phyloP scores from a whole-genome alignment of 805 yeast genomes.

The Saturnispora sekii region DNA sequence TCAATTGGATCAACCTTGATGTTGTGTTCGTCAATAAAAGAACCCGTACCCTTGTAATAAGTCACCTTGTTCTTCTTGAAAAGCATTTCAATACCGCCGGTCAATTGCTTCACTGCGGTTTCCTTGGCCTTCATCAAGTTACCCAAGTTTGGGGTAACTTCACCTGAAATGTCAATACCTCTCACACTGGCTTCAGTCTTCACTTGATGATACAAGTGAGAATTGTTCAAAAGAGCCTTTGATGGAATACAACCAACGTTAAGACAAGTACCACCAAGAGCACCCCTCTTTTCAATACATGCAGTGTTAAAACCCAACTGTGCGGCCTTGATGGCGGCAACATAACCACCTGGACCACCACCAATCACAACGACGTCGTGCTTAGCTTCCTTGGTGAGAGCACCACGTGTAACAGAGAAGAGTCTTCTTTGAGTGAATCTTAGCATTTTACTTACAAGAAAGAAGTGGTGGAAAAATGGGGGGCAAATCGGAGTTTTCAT shows the following conservation, averaged over 20 bases:
- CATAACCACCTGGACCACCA: constrained; percentile 99
- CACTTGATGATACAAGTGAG: constrained; percentile 85
- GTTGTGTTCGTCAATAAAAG: constrained; percentile 73
- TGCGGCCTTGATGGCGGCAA: constrained; percentile 98
- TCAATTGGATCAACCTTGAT: constrained; percentile 79
- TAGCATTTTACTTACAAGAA: constrained; percentile 19
- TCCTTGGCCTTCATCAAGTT: constrained; percentile 89
- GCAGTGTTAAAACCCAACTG: constrained; percentile 93
- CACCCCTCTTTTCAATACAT: constrained; percentile 94
- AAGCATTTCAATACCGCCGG: constrained; percentile 89
- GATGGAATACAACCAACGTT: constrained; percentile 99
- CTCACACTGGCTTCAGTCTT: constrained; percentile 73
- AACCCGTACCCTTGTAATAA: constrained; percentile 88
- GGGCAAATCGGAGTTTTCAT: background rate
- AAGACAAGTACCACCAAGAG: constrained; percentile 95
- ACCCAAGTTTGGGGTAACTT: constrained; percentile 63
- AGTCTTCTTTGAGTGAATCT: constrained; percentile 24
- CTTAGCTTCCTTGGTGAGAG: constrained; percentile 21
- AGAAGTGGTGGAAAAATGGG: background rate
- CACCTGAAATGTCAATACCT: constrained; percentile 76
- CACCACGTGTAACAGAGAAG: constrained; percentile 24
- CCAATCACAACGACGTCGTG: constrained; percentile 94
- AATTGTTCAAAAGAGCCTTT: constrained; percentile 88
- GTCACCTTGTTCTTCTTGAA: constrained; percentile 94
- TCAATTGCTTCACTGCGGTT: constrained; percentile 76